Evolutionary conservation across 768 basidiomycete species (phyloP), one percentile per base, ranked within the genome.

Genomic region (Myochromella boudieri): DNA sequence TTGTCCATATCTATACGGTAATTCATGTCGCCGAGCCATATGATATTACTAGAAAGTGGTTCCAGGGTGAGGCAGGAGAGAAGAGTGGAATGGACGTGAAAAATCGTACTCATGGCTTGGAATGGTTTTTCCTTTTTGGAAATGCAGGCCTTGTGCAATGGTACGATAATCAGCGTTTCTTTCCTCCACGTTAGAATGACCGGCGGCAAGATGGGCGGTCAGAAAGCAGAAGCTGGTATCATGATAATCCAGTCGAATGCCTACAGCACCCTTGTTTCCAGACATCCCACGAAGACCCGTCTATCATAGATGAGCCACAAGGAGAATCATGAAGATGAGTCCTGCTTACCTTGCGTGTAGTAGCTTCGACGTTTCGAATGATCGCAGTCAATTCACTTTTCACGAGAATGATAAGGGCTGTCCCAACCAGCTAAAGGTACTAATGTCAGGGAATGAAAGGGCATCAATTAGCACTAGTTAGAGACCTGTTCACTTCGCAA

Each of bases 161-260:
- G 97, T 98, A 44, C 78, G 72, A 59, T 94, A 98, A 66, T 99
- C 97, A 9, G 84, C 77, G 58, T 97, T 94, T 21, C 97, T 80
- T 62, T 98, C 97, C 26, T 87, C 85, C 3, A 92, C 73, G 58
- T 95, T 95, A 5, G 78, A 61, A 59, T 97, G 94, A 6, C 97
- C 97, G n/a, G 97, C 95, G 12, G 97, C 95, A 32, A 98, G 77
- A 66, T 98, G 97, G 3, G 91, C 92, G 7, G 95, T 97, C 52
- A 99, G 64, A 68, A 98, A 95, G 68, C 97, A 99, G 58, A 97
- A 87, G 46, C 81, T 87, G 7, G 95, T 90, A 60, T 95, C 93
- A 54, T 89, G 77, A 58, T 91, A 91, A 22, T 98, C 90, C 41
- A 99, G 71, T 10, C 97, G 85, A 53, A 99, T 91, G 5, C 87